Base-by-base conservation (phyloP, 75 land plant genomes). In the Selaginella moellendorffii region DNA sequence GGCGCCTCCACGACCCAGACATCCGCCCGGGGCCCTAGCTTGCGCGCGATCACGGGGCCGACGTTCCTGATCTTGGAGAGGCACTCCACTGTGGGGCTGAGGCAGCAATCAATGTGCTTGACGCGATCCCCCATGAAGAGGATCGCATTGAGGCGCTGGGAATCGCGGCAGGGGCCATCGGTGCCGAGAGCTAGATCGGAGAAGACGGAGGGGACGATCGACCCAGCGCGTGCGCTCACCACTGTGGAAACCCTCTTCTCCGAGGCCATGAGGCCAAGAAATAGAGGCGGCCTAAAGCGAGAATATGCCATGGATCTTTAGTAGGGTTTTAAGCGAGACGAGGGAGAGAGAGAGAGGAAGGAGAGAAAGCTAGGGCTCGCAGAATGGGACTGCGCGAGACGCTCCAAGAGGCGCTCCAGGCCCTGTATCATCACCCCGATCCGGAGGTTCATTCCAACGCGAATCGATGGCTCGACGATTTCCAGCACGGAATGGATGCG, bases 401-500 rank as follows among this genome's bases (percentile, higher is more conserved):
- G 56, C 81, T 92, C 54, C 85, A 79, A 74, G 86, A 85, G 63
- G 97, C 97, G 64, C 78, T 92, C 62, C 80, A 74, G 53, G 97
- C 97, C 2, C 83, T 92, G 31, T 88, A 92, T 62, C 97, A 87
- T 70, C 86, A 88, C 64, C 89, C 88, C 10, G 95, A 85, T 60
- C 80, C 82, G 31, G 36, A 75, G 31, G 80, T 88, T 28, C 89
- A 86, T 29, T 77, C 54, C 46, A 86, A 77, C 24, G 97, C 97
- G 54, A 90, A 92, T 76, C 83, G 72, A 0, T 92, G 97, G 97
- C 84, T 92, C 18, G 97, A 92, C 31, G 82, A 92, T 14, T 92
- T 92, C 30, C 97, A 92, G 77, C 84, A 78, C 67, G 88, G 82
- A 23, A 52, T 85, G 63, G 95, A 88, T 29, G 97, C 97, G 22